Conservation (phyloP, 345 rosid species). For the Brassica rapa region DNA sequence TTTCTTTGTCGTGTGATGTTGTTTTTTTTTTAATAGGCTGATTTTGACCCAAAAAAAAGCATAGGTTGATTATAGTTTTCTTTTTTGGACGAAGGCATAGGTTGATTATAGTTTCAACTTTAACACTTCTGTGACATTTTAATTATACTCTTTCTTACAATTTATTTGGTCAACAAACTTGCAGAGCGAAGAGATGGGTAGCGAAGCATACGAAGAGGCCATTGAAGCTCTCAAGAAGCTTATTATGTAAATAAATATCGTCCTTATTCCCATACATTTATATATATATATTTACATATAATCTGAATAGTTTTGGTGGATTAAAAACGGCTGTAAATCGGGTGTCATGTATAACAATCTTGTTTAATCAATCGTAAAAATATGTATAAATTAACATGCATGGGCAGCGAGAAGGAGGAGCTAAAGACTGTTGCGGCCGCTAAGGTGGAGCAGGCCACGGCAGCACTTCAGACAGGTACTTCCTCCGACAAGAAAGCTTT, state of each 20-base stretch:
- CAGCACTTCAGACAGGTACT: constrained; percentile 53
- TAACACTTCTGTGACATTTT: not conserved
- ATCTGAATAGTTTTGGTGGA: not conserved
- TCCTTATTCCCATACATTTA: not conserved
- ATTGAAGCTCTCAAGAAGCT: constrained; percentile 88
- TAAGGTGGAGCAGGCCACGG: constrained; percentile 74
- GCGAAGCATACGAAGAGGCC: constrained; percentile 75
- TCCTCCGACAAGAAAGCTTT: constrained; percentile 48
- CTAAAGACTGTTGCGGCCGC: constrained; percentile 74
- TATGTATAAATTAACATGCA: not conserved
- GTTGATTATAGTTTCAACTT: constrained; percentile 30
- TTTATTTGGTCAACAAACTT: constrained; percentile 20
- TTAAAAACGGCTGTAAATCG: not conserved
- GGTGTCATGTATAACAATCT: not conserved
- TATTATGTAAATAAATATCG: constrained; percentile 50
- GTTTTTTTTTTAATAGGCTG: constrained; percentile 25
- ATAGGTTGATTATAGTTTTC: not conserved
- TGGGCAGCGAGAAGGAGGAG: constrained; percentile 73
- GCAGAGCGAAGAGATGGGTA: constrained; percentile 83
- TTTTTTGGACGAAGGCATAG: constrained; percentile 3
- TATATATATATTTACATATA: not conserved
- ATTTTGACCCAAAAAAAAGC: too few relatives aligned
- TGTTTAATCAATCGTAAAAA: not conserved
- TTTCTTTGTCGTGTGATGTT: constrained; percentile 18
- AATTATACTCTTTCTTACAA: not conserved